Base-by-base conservation (phyloP, 2,329 filamentous ascomycete species). In the Botrytis hyacinthi region DNA sequence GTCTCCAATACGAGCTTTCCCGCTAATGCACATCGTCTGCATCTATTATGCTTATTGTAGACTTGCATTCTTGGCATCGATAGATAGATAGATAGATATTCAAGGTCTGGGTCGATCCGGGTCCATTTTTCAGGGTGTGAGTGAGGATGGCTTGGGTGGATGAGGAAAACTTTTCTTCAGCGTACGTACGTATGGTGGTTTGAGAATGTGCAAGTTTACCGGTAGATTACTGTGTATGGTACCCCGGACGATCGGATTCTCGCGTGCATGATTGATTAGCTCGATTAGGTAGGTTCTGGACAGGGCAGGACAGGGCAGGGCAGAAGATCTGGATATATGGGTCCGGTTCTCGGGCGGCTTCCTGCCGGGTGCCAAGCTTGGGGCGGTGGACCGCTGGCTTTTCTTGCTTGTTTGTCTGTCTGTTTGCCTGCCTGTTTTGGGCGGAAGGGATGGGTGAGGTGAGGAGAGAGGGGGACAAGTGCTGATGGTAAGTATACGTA, bases 21-120 rank as follows among this genome's bases (percentile, higher is more conserved):
- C 66, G 48, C 66, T 57, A 44, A 70, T 60, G 67, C 67, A 70
- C 37, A 40, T 60, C 67, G 37, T 60, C 51, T 70, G 54, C 42
- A 42, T n/a, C n/a, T 26, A 22, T 26, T 42, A 70, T 59, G 37
- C 40, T 40, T 26, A 42, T 40, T 42, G 37, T 26, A 70, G 67
- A 35, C 67, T 54, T 60, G n/a, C 37, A 44, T 60, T 42, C 51
- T 70, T 70, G 51, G 51, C 51, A 60, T 32, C 37, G 48, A 42
- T 42, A 4, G 40, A 42, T 18, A 44, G 42, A 5, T 48, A 51
- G 48, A 51, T n/a, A 14, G 48, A 54, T 54, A n/a, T 54, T 7
- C 48, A 54, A 54, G 48, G 48, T 51, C 48, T 12, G 37, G 37
- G 37, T 40, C 37, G 37, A 1, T n/a, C 29, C n/a, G 29, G 10